Evolutionary conservation across 179 eudicot species (phyloP).

Genomic region (Amaranthus tricolor): DNA sequence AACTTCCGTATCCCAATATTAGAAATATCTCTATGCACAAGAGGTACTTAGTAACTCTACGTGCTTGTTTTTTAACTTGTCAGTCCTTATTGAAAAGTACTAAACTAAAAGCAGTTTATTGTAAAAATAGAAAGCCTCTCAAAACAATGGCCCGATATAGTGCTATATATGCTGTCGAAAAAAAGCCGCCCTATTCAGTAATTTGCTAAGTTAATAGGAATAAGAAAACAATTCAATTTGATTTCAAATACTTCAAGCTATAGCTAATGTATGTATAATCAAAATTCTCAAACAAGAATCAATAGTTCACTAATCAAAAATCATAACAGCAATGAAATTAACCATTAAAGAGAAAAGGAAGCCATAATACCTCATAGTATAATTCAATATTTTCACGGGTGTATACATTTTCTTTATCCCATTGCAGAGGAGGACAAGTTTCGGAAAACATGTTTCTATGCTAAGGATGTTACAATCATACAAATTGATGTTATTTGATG

Average conservation of each 20-base stretch:
- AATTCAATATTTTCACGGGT: constrained; percentile 79
- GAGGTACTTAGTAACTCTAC: background rate
- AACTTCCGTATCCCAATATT: background rate
- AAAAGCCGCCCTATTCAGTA: background rate
- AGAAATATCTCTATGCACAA: background rate
- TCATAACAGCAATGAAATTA: constrained; percentile 5
- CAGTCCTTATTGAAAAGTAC: background rate
- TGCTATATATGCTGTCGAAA: background rate
- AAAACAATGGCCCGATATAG: background rate
- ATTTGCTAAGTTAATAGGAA: background rate
- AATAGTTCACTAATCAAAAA: background rate
- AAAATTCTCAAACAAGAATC: background rate
- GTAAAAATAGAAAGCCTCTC: background rate
- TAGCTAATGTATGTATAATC: background rate
- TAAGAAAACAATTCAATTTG: background rate
- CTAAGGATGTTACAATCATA: constrained; percentile 36
- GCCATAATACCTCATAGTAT: constrained; percentile 72
- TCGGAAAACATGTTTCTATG: constrained; percentile 88
- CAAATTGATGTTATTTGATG: background rate
- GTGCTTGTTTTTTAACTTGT: background rate
- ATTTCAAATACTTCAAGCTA: background rate
- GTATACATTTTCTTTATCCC: constrained; percentile 82
- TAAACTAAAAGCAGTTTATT: background rate
- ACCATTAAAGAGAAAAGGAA: background rate
- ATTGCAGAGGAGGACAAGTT: constrained; percentile 60